Evolutionary conservation across 2,329 filamentous ascomycete genomes (phyloP), one percentile per base, ranked within the genome.

Genomic region (Huntiella omanensis): DNA sequence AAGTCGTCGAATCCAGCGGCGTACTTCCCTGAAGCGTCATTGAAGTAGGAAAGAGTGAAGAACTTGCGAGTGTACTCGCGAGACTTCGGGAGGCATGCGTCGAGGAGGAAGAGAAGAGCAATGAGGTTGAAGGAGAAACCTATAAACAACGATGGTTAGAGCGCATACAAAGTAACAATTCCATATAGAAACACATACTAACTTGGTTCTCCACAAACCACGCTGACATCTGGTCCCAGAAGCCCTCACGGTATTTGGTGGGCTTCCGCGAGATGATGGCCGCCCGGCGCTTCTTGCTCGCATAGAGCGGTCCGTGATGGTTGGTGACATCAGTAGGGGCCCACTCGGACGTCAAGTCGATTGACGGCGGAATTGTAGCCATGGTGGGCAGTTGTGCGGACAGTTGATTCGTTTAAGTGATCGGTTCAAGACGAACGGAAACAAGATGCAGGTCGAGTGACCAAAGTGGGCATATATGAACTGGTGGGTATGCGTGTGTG

Each of bases 111-210:
- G 53, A 95, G 75, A 53, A 92, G 77, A 48, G 84, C 75, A 52
- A 95, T 68, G 49, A 91, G 77, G 60, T 92, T 94, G 60, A 91
- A 71, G 10, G 85, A 84, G 53, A 95, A 75, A 50, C 84, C 86
- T 67, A 50, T 8, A 36, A 45, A 19, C 17, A 6, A 37, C 15
- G 4, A 15, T n/a, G 41, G 52, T 60, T 50, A 62, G 58, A 17
- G 10, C n/a, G 4, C 13, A 11, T 17, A 39, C 10, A 16, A 16
- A 19, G 15, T 5, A 13, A 45, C 22, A 36, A 36, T 28, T 22
- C 33, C 13, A 35, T 15, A 22, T 33, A 43, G 13, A 41, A 22
- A 22, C 33, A 63, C 75, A 50, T 76, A 87, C 83, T 81, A 55
- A 84, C 78, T 60, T 88, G 83, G 60, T 88, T 83, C 56, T 82